Evolutionary conservation across 2,329 filamentous ascomycete genomes (phyloP).

Genomic region (Sporothrix phasma): DNA sequence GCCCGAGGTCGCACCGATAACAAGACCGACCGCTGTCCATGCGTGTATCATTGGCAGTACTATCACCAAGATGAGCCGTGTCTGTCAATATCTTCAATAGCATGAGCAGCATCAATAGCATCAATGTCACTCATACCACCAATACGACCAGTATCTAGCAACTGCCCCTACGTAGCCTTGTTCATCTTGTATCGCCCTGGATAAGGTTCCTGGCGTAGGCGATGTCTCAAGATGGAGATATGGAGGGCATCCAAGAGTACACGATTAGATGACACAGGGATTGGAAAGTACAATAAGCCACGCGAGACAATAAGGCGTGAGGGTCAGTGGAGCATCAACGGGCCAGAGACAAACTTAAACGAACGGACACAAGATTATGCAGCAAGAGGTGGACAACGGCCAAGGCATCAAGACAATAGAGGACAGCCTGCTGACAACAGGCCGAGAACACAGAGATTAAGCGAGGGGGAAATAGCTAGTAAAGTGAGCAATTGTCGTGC

Average conservation of each 20-base stretch:
- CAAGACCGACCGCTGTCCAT: neutral
- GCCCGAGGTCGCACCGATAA: neutral
- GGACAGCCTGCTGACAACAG: neutral
- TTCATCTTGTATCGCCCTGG: neutral
- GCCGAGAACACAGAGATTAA: neutral
- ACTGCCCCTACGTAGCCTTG: neutral
- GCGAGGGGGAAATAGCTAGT: neutral
- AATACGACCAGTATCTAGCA: neutral
- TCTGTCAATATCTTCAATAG: neutral
- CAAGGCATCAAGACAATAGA: neutral
- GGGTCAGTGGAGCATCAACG: neutral
- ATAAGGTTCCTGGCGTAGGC: neutral
- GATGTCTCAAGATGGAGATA: neutral
- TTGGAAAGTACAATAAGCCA: neutral
- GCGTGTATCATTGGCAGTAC: neutral
- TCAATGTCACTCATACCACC: neutral
- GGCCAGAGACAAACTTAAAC: neutral
- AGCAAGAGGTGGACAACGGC: neutral
- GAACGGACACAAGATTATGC: neutral
- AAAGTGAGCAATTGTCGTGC: too few species aligned
- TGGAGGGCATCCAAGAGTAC: neutral
- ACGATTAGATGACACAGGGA: neutral
- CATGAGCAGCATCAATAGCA: neutral
- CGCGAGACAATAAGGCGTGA: too few species aligned
- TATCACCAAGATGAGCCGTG: too few species aligned